phyloP scores from a whole-genome alignment of 2,329 filamentous ascomycete species.

The Apiospora koreana region DNA sequence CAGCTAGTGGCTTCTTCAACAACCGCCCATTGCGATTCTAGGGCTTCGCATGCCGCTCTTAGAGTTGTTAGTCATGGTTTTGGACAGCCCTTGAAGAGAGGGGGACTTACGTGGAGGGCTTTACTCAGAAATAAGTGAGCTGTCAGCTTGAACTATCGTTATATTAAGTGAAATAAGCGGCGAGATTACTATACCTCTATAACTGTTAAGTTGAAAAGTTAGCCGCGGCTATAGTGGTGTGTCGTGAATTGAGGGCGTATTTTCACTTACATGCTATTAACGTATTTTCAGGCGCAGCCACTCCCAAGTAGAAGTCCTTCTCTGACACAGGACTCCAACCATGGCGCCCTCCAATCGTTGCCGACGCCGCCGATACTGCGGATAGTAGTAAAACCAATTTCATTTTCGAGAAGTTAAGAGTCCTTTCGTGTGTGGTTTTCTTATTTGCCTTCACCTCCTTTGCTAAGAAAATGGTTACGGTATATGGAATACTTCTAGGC shows the following conservation, averaged over 20 bases:
- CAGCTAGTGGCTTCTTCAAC: conserved; percentile 24
- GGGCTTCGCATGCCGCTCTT: conserved; percentile 32
- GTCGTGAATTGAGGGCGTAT: no score
- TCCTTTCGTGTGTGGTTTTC: background rate
- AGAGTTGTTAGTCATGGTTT: background rate
- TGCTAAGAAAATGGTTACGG: background rate
- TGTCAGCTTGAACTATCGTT: background rate
- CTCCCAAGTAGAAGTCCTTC: conserved; percentile 25
- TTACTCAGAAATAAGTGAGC: background rate
- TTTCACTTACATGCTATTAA: conserved; percentile 32
- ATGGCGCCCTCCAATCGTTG: conserved; percentile 11
- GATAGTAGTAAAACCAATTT: conserved; percentile 13
- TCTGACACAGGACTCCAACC: conserved; percentile 27
- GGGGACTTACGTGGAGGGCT: conserved; percentile 9
- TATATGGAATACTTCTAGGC: background rate
- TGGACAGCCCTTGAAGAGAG: no score
- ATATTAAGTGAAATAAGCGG: background rate
- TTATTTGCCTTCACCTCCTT: no score
- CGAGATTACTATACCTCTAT: conserved; percentile 21
- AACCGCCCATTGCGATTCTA: conserved; percentile 38
- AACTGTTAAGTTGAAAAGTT: conserved; percentile 16
- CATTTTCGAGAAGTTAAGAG: background rate
- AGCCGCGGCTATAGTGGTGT: background rate
- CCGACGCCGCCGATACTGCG: conserved; percentile 15
- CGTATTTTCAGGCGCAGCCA: conserved; percentile 27